Conservation (phyloP, 2,329 filamentous ascomycete genomes). For the Paramyrothecium roridum region DNA sequence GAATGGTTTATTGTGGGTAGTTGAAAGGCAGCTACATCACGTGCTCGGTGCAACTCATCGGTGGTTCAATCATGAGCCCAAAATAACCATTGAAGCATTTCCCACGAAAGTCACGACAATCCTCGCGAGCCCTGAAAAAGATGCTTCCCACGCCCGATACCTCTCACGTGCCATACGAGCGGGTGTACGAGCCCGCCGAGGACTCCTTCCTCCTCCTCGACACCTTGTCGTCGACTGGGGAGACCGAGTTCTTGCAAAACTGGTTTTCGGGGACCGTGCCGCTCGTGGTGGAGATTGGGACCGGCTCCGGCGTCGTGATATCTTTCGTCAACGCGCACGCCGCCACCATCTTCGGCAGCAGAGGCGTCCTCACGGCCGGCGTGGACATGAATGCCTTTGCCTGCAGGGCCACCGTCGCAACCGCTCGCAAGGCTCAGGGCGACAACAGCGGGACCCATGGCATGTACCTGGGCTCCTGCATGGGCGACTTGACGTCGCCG, state of each 20-base stretch:
- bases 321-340: conserved; percentile 82
- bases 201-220: conserved; percentile 94
- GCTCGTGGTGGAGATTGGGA: conserved; percentile 80
- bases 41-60: conserved; percentile 2
- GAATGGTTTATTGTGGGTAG: background rate
- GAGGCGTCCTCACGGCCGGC: conserved; percentile 67
- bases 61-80: background rate
- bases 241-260: conserved; percentile 64
- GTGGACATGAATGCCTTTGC: conserved; percentile 85
- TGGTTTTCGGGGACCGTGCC: conserved; percentile 57
- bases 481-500: conserved; percentile 66
- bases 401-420: conserved; percentile 70
- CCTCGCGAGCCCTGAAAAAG: conserved; percentile 5
- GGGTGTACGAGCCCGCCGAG: conserved; percentile 92
- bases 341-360: conserved; percentile 66
- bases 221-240: conserved; percentile 71
- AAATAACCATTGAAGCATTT: background rate
- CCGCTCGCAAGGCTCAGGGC: conserved; percentile 49
- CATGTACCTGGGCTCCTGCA: conserved; percentile 62
- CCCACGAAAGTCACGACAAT: conserved; percentile 3
- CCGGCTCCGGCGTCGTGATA: conserved; percentile 91
- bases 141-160: conserved; percentile 96
- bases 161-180: conserved; percentile 82
- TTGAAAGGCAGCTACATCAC: conserved; percentile 6
- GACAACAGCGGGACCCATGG: conserved; percentile 35